Conservation (phyloP, 768 basidiomycete genomes). For the Mycena polygramma region DNA sequence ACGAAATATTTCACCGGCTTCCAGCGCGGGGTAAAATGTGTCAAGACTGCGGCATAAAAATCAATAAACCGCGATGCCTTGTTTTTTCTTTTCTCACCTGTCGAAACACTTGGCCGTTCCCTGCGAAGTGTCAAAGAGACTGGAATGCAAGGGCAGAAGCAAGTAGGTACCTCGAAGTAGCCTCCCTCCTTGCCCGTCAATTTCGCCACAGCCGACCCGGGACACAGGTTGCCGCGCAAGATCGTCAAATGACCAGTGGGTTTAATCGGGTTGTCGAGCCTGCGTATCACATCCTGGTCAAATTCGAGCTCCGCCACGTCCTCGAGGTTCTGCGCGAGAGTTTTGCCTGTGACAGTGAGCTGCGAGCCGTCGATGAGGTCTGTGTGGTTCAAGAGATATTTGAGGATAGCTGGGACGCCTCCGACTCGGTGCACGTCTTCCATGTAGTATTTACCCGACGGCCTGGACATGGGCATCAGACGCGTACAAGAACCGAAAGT, state of each 20-base stretch:
- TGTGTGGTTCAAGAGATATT: conserved; percentile 84
- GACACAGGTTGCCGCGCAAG: conserved; percentile 89
- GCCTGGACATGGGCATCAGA: conserved; percentile 55
- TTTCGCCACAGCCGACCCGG: conserved; percentile 91
- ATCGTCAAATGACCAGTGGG: conserved; percentile 89
- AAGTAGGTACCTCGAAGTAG: conserved; percentile 79
- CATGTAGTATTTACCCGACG: conserved; percentile 91
- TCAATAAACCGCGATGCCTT: not conserved
- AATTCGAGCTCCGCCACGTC: conserved; percentile 82
- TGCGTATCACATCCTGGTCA: conserved; percentile 82
- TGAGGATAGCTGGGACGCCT: conserved; percentile 86
- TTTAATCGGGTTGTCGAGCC: conserved; percentile 86
- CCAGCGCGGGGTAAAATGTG: conserved; percentile 80
- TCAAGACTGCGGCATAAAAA: conserved; percentile 59
- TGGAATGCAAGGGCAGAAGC: not conserved
- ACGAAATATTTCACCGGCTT: conserved; percentile 63
- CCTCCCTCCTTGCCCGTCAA: conserved; percentile 94
- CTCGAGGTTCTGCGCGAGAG: conserved; percentile 87
- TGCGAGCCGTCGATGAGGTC: conserved; percentile 85
- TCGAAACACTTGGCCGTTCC: conserved; percentile 86
- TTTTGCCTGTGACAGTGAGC: conserved; percentile 93
- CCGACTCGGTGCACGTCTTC: conserved; percentile 90
- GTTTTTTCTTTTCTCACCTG: conserved; percentile 53
- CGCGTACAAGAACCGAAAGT: not conserved
- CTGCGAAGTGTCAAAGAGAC: conserved; percentile 46